A percentile compares a stretch with the other conserved stretches of the same genome.
Conservation (phyloP, 169 alveolate genomes). For the Plasmodium gonderi region DNA sequence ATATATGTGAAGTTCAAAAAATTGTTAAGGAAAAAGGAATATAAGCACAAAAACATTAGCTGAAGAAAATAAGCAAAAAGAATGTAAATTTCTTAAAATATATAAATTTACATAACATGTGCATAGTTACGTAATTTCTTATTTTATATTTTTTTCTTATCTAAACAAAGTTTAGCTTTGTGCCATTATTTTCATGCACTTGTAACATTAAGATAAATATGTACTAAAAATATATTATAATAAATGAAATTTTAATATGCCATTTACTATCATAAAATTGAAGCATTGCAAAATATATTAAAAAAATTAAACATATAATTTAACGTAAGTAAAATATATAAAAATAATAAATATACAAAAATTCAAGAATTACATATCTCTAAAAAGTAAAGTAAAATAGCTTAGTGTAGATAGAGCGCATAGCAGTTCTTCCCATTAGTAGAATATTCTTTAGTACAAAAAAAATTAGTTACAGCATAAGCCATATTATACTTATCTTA, state of each 20-base stretch:
- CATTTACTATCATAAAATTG: not conserved
- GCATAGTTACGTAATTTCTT: not conserved
- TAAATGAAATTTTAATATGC: not conserved
- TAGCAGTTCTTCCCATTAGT: not conserved
- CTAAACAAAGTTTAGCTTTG: not conserved
- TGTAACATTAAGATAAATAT: not conserved
- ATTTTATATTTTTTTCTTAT: not conserved
- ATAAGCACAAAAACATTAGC: not conserved
- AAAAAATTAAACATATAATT: not conserved
- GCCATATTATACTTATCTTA: not conserved
- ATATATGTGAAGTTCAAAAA: not conserved
- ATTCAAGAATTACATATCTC: not conserved
- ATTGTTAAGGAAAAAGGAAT: not conserved
- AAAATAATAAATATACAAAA: not conserved
- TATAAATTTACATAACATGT: not conserved
- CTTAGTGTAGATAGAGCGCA: not conserved
- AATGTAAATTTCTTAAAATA: not conserved
- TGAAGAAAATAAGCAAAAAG: not conserved
- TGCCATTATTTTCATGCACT: not conserved
- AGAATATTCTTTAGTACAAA: not conserved
- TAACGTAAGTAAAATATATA: not conserved
- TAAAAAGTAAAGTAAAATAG: not conserved
- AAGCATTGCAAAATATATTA: not conserved
- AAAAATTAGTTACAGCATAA: not conserved
- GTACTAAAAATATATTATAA: not conserved